Base-by-base conservation (phyloP, 306 rosid species). In the Hippophae gyantsensis region DNA sequence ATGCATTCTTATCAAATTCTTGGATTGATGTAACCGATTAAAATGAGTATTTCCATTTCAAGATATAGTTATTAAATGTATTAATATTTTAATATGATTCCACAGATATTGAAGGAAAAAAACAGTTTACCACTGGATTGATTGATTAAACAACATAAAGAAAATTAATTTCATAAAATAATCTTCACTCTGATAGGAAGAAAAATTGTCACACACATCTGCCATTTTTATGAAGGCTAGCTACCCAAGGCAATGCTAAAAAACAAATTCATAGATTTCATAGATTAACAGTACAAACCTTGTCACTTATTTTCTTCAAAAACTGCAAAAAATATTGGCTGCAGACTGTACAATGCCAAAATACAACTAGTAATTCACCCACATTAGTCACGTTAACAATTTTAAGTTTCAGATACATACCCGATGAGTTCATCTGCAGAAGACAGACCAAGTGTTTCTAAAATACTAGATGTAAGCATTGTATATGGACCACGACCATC, bases 401-500 rank as follows among this genome's bases (percentile, higher is more conserved):
- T 27, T 54, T 3, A 26, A 50, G 56, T 46, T 59, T 56, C 12
- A 61, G 46, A 70, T 43, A 72, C 51, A 38, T 84, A 87, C 95
- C 93, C 95, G 10, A 87, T 82, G 56, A 87, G 74, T 73, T 84
- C 93, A 65, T 87, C 93, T 10, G 93, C 72, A 25, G 95, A 84
- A 74, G 95, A 82, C 74, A 87, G 93, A 62, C 63, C 63, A 10
- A 84, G 84, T 1, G 67, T 59, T 66, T 82, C 69, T 53, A 87
- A 75, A 65, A 87, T 82, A 60, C 76, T 72, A 56, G 42, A 69
- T 1, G 82, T 78, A 57, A 87, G 93, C 72, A 56, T 78, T 75
- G 95, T 87, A 49, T 70, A 73, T n/a, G 79, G 76, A 68, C 95
- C 89, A 26, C 95, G 93, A 32, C 95, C 95, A 70, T 87, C 95